Base-by-base conservation (phyloP, 129 eudicot species). In the Daucus carota region DNA sequence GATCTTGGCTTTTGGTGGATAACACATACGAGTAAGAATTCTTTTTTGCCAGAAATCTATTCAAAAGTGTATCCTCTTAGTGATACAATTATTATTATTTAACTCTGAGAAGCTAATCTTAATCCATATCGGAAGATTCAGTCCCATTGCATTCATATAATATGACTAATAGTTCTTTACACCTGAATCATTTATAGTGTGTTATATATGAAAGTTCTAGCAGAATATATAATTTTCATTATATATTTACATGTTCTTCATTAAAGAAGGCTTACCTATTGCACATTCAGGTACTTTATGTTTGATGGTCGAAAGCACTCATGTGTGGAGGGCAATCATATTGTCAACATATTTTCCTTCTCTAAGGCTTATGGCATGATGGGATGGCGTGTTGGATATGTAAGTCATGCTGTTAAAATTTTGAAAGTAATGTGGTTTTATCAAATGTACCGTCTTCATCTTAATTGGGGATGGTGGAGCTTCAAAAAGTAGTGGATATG, bases 311-410 rank as follows among this genome's bases (percentile, higher is more conserved):
- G 82, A 87, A 95, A 92, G 85, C 99, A 95, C 81, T 79, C 87
- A 12, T 95, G 99, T 69, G 36, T 95, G 18, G 99, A 95, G 77
- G 97, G 87, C 57, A 78, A 89, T 77, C 97, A 95, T 88, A 82
- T 95, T 36, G 95, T 92, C 83, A 91, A 95, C 79, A 83, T 95
- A 20, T 95, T 95, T 81, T 95, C 99, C 62, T 95, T 95, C 85
- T 95, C 99, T 44, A 95, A 95, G 86, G 99, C 99, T 80, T 94
- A 94, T 63, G 99, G 99, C 70, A 94, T 94, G 97, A 94, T 94
- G 99, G 99, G 97, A 84, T 94, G 99, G 99, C 96, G 99, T 79
- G 97, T 94, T 81, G 99, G 97, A 75, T 94, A 94, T 83, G 99
- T 94, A 94, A 89, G 98, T 83, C 70, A 66, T 80, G 17, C 40